Conservation (phyloP, 306 rosid genomes). For the Phaseolus lunatus region DNA sequence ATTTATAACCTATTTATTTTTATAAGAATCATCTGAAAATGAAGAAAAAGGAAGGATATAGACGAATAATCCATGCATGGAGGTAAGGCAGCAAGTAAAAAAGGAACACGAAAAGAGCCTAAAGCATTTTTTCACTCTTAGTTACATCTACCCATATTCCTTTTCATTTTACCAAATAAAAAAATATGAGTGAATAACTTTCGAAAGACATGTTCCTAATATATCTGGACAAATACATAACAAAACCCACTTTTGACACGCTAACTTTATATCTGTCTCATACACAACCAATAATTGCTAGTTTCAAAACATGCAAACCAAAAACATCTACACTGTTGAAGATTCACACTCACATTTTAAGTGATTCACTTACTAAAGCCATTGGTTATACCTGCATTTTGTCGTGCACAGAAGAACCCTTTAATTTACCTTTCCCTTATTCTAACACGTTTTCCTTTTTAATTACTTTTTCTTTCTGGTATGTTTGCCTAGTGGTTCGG, state of each 20-base stretch:
- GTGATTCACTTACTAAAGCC: neutral
- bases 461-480: neutral
- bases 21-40: neutral
- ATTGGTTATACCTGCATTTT: constrained; percentile 8
- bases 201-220: neutral
- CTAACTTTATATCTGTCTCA: neutral
- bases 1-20: neutral
- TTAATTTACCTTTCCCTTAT: neutral
- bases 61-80: neutral
- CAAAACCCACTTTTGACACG: neutral
- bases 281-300: neutral
- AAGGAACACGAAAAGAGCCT: neutral
- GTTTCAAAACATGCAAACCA: neutral
- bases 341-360: neutral
- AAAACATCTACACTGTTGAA: constrained; percentile 1
- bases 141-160: neutral
- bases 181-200: neutral
- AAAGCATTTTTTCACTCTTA: neutral
- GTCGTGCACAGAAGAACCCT: constrained; percentile 4
- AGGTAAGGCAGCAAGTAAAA: neutral
- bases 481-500: constrained; percentile 9
- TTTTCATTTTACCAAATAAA: neutral
- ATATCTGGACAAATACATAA: neutral
- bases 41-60: neutral
- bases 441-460: neutral